Percentiles rank a stretch among this genome's conserved stretches.
phyloP scores from a whole-genome alignment of 2,329 filamentous ascomycete genomes.

The Aspergillus neotritici region DNA sequence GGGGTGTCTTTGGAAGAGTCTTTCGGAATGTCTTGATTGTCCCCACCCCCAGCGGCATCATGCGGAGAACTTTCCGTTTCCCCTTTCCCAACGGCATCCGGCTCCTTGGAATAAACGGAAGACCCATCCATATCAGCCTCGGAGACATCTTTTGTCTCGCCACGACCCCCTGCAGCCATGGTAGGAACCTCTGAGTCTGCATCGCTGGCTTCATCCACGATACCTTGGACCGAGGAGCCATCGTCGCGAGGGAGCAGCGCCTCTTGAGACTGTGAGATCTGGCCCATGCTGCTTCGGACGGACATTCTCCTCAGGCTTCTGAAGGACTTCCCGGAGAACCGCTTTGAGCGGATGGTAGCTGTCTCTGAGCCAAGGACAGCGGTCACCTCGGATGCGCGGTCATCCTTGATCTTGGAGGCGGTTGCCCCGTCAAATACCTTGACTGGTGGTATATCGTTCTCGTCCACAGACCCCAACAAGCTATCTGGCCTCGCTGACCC shows the following conservation, averaged over 20 bases:
- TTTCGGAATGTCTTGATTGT: too few species aligned
- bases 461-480: background rate
- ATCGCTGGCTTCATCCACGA: conserved; percentile 21
- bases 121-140: background rate
- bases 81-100: background rate
- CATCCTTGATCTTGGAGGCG: conserved; percentile 37
- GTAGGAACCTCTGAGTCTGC: conserved; percentile 15
- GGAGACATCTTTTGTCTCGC: background rate
- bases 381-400: conserved; percentile 62
- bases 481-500: background rate
- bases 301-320: conserved; percentile 20
- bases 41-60: background rate
- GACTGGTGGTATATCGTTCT: conserved; percentile 7
- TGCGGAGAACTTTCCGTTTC: background rate
- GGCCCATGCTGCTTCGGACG: conserved; percentile 13
- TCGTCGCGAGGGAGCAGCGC: conserved; percentile 22
- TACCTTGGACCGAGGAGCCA: conserved; percentile 22
- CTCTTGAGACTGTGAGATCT: conserved; percentile 32
- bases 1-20: too few species aligned
- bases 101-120: background rate
- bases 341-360: conserved; percentile 25
- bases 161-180: conserved; percentile 3
- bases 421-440: conserved; percentile 16
- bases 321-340: conserved; percentile 25
- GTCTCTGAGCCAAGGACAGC: conserved; percentile 45